Base-by-base conservation (phyloP, 352 stramenopile genomes). In the Globisporangium abappressorium region DNA sequence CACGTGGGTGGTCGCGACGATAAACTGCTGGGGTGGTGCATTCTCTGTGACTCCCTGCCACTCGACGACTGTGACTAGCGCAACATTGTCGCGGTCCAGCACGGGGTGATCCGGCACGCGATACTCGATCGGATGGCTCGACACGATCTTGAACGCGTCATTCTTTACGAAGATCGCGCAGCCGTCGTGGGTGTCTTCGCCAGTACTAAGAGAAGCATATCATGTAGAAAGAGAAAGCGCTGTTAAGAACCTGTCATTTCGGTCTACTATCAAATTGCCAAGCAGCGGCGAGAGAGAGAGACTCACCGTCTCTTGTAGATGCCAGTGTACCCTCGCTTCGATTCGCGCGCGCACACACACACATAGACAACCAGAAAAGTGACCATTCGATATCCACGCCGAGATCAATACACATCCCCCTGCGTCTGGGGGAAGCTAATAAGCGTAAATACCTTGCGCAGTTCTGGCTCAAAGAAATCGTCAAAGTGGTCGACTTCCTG, bases 401-500 rank as follows among this genome's bases (percentile, higher is more conserved):
- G 6, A 18, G 47, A n/a, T 38, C 26, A 43, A 8, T 14, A 15
- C 5, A n/a, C 1, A 41, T 36, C 12, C 12, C 12, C 38, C 12
- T 46, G 38, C 38, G 12, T 7, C 12, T 20, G 12, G 5, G 38
- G 38, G 12, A 46, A 20, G 38, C 1, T 18, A 24, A 8, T 0
- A 28, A 38, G 12, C 11, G 34, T 65, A 26, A 26, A 26, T 26
- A 73, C 59, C 66, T 85, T 82, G 56, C 70, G 64, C 58, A 92
- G 53, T 62, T 83, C 83, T 0, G 80, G 80, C 69, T 87, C 81
- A 62, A 92, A 92, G 54, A 87, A 92, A 64, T 89, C 78, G 15
- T 81, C 77, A 54, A 78, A 92, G 60, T 92, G 84, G 69, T 92
- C 84, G 53, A 90, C 84, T 67, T 92, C 84, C 58, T 92, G 84